Base-by-base conservation (phyloP, 345 rosid genomes). In the Eucalyptus marginata region DNA sequence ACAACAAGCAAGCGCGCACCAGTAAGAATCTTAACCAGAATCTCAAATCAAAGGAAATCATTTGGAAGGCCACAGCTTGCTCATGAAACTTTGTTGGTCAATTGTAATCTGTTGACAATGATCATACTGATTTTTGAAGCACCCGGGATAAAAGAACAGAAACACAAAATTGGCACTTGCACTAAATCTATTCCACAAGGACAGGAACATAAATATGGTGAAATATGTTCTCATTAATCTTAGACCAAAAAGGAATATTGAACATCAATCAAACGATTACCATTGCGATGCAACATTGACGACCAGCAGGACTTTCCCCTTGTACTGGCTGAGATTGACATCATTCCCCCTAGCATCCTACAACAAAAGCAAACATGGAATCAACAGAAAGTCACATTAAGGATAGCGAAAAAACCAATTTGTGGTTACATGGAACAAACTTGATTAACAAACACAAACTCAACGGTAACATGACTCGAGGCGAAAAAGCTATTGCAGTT, bases 281-380 rank as follows among this genome's bases (percentile, higher is more conserved):
- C 98, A 98, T 83, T 96, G 96, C 9, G 99, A 98, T 89, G 99
- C 99, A 91, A 97, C 99, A 93, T 98, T 98, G 93, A 98, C 98
- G 86, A 98, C 93, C 90, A 97, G 86, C 86, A 98, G 99, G 56
- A 92, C 98, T 93, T 97, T 98, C 62, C 95, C 99, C 92, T 93
- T 98, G 93, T 95, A 96, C 76, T 56, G 90, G 88, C 96, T 91
- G 47, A 97, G 96, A 90, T 93, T 95, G 49, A 96, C 96, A 87
- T 92, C 97, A 56, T 93, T 94, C 87, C 96, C 98, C 79, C 87
- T 94, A 22, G 95, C 96, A 93, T 97, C 98, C 99, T 96, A 51
- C n/a, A 49, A 88, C 64, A 20, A 64, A 50, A 64, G 25, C 31
- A 90, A 16, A 89, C 64, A 17, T 9, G 47, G 83, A 20, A 76